These are phyloP conservation scores for Eucalyptus grandis DNA, from an alignment of 345 rosid genomes.

Conservation along the genomic window DNA sequence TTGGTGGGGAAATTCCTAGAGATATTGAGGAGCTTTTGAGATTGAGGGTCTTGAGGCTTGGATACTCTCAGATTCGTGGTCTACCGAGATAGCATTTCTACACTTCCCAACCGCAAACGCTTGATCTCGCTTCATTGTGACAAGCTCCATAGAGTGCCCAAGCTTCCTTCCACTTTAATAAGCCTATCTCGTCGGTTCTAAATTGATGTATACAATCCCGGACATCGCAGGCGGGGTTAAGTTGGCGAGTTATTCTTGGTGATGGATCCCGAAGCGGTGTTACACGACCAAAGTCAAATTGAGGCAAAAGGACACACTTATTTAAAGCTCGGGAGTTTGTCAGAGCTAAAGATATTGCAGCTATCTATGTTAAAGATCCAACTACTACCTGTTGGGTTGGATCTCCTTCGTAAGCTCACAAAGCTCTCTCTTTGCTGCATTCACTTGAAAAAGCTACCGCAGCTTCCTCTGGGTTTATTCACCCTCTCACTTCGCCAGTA, in stretches of 20 bases:
- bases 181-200: neutral
- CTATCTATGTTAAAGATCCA: neutral
- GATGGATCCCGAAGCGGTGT: neutral
- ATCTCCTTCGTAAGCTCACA: neutral
- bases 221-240: neutral
- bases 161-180: neutral
- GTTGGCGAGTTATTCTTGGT: neutral
- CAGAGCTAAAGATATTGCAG: neutral
- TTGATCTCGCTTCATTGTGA: neutral
- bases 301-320: fast-evolving
- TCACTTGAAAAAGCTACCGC: neutral
- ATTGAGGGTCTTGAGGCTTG: neutral
- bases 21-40: neutral
- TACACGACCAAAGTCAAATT: neutral
- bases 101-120: neutral
- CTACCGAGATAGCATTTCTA: neutral
- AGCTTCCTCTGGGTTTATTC: neutral
- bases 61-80: neutral
- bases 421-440: neutral
- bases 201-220: neutral
- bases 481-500: neutral
- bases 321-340: fast-evolving
- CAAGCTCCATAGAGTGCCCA: neutral
- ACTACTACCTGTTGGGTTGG: neutral
- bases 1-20: neutral